Percentiles rank a stretch among this genome's conserved stretches.
Evolutionary conservation across 2,329 filamentous ascomycete species (phyloP).

Genomic region (Microascus cirrosus): DNA sequence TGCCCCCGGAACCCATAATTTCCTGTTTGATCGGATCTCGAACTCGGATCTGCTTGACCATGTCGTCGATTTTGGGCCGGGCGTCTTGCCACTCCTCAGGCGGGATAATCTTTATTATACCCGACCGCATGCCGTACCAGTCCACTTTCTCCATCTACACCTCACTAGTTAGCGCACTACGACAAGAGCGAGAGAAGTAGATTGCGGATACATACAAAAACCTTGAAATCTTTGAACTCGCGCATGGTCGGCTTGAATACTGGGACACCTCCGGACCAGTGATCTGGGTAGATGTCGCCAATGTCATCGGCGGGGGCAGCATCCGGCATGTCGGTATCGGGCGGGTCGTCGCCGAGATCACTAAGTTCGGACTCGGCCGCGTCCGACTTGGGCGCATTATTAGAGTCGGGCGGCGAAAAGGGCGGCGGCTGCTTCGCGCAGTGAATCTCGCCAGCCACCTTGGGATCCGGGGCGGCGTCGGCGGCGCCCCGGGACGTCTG

Average conservation of each 20-base stretch:
- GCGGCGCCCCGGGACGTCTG: neutral
- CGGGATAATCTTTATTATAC: constrained; percentile 91
- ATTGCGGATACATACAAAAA: constrained; percentile 50
- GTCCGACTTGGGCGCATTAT: constrained; percentile 47
- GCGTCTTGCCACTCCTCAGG: constrained; percentile 85
- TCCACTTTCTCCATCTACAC: constrained; percentile 71
- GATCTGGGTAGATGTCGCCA: constrained; percentile 70
- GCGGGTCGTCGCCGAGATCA: constrained; percentile 48
- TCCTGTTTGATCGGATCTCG: constrained; percentile 98
- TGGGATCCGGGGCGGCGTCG: constrained; percentile 1
- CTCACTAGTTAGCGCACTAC: neutral
- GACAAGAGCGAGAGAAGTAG: neutral
- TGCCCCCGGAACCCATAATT: constrained; percentile 90
- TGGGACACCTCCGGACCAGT: constrained; percentile 85
- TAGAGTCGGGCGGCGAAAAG: constrained; percentile 47
- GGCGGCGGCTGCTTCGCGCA: constrained; percentile 20
- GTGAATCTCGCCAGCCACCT: constrained; percentile 13
- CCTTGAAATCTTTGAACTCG: constrained; percentile 88
- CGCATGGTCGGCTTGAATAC: constrained; percentile 94
- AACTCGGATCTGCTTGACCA: constrained; percentile 83
- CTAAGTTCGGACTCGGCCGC: constrained; percentile 55
- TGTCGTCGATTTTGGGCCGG: constrained; percentile 68
- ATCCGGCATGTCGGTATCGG: constrained; percentile 13
- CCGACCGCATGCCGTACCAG: constrained; percentile 91
- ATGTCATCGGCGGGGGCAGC: constrained; percentile 41